Base-by-base conservation (phyloP, 1,139 yeast genomes). In the Eremothecium coryli region DNA sequence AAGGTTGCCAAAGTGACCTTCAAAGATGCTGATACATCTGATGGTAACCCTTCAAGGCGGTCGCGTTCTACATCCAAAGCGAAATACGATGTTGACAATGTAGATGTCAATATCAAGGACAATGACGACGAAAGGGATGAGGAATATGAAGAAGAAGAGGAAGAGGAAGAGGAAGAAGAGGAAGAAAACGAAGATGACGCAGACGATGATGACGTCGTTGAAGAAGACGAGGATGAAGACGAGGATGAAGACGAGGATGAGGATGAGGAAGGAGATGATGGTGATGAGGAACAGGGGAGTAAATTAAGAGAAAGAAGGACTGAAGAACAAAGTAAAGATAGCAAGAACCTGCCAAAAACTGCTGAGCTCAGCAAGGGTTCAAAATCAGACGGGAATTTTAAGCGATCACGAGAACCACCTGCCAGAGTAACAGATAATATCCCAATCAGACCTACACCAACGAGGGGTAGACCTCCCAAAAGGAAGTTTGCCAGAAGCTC, bases 391-490 rank as follows among this genome's bases (percentile, higher is more conserved):
- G n/a, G n/a, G n/a, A n/a, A n/a, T n/a, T n/a, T n/a, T n/a, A n/a
- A n/a, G n/a, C n/a, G n/a, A 20, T 20, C 22, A 8, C 7, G 10
- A 8, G 12, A 8, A 23, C 13, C 14, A 23, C 14, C 26, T 12
- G 26, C 7, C 12, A 23, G 13, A 20, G 7, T 8, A 8, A 7
- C 22, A 20, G 22, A 20, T 8, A 9, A 23, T 23, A 23, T 9
- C 7, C 26, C 14, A 23, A 23, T 23, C 12, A 23, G 12, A 12
- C 26, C 26, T 9, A 17, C 22, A 16, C 30, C 40, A 4, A 41
- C 45, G 38, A 53, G 65, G 26, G 64, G 66, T 9, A 46, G 64
- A 34, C 64, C 64, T 6, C 58, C 60, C 15, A 42, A 48, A 40
- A 38, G 56, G 27, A 46, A 49, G 38, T 40, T 52, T 8, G 50